phyloP scores from a whole-genome alignment of 345 rosid species.

The Lepidium aucheri region DNA sequence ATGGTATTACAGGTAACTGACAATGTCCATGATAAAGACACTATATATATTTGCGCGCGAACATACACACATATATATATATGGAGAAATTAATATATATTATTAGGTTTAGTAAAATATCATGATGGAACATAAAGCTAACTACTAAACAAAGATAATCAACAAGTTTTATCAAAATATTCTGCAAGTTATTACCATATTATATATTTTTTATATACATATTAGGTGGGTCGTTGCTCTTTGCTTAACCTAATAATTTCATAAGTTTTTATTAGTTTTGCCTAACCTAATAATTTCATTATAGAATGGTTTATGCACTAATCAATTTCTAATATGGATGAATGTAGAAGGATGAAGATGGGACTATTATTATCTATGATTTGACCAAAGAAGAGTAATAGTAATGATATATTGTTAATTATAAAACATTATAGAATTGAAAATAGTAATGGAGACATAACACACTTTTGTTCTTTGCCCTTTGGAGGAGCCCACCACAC shows the following conservation, averaged over 20 bases:
- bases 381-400: constrained; percentile 7
- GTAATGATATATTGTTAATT: not conserved
- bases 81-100: not conserved
- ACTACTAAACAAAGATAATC: constrained; percentile 16
- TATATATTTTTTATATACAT: constrained; percentile 1
- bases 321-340: not conserved
- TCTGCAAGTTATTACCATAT: constrained; percentile 4
- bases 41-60: constrained; percentile 1
- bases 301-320: no score
- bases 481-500: constrained; percentile 27
- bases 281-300: no score
- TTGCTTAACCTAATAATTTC: constrained; percentile 22
- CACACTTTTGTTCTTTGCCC: constrained; percentile 26
- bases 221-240: constrained; percentile 22
- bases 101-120: constrained; percentile 4
- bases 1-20: constrained; percentile 21
- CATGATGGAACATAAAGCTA: constrained; percentile 17
- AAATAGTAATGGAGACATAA: constrained; percentile 30
- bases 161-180: constrained; percentile 15
- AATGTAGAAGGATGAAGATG: not conserved
- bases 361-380: not conserved
- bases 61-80: not conserved
- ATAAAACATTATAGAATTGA: not conserved
- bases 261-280: not conserved
- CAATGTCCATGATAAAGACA: constrained; percentile 23